Evolutionary conservation across 1,139 yeast species (phyloP), one percentile per base, ranked within the genome.

Genomic region (Taphrina pruni): DNA sequence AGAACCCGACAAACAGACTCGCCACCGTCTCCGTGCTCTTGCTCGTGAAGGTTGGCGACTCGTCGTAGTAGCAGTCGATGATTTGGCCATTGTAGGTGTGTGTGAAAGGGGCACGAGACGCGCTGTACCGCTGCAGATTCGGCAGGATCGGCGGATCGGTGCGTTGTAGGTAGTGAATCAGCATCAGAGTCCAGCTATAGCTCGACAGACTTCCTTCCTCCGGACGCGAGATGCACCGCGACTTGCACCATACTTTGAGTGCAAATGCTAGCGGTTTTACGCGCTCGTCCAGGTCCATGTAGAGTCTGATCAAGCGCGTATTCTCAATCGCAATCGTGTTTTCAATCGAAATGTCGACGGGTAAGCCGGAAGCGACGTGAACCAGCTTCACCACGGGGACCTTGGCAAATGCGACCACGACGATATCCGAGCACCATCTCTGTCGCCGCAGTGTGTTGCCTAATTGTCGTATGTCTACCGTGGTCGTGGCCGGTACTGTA

Each of bases 291-390:
- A 71, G 60, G 46, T 74, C 75, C 12, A 74, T 75, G 56, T 72
- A 74, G 6, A 72, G 69, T 54, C 71, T 70, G 48, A 74, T 72
- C 73, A 74, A 69, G 38, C 69, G 60, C 38, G 76, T 74, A 58
- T 74, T 74, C 56, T 73, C 73, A 20, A 74, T 70, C n/a, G 76
- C 76, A 50, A 73, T 66, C 11, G 73, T 71, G 50, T 74, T 73
- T 58, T 74, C 75, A 52, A 74, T 69, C 56, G 75, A 74, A 71
- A 74, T 72, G 65, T 74, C 76, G 64, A 76, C 73, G 7, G 73
- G 70, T 12, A 74, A 51, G n/a, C 70, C 66, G 17, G 67, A 64
- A 26, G 73, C 73, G n/a, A 73, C 73, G 58, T 74, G 76, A 73
- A 74, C 71, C 17, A 74, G 66, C 67, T 74, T 74, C 17, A 73